Evolutionary conservation across 2,329 filamentous ascomycete genomes (phyloP), one percentile per base, ranked within the genome.

Genomic region (Fusarium equiseti): DNA sequence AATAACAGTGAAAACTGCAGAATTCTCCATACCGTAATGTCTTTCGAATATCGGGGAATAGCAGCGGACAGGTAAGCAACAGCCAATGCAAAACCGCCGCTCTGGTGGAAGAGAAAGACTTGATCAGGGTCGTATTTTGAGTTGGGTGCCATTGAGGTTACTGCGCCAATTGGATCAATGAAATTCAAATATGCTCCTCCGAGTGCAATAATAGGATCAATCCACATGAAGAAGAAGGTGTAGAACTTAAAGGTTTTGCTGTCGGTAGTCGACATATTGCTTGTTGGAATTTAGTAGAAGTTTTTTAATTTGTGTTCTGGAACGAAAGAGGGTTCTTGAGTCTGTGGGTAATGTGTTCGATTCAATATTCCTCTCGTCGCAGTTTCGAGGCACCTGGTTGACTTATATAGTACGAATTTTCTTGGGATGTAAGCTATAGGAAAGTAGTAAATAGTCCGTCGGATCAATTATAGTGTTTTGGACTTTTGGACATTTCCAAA

Each of bases 141-240:
- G 26, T 35, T 48, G 27, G 60, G 60, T 2, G 60, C 60, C 60
- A 63, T 59, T 29, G 54, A 57, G n/a, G 60, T 59, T 8, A 63
- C 60, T 2, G 60, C 60, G 18, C 46, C 29, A 12, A n/a, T 3
- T 22, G 54, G 60, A 31, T 63, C 60, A 38, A 59, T 20, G 22
- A 63, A 63, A 32, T 63, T 59, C 8, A 63, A 27, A n/a, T 63
- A 63, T 18, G 60, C 54, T 35, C 60, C 60, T 26, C 60, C 54
- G 2, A 63, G 42, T 11, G 54, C 60, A 20, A 63, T 48, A 9
- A 63, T 12, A 3, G 60, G 60, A 29, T 63, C 60, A 8, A 63
- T 35, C 44, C 57, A 59, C 27, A 38, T 63, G 15, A 63, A 63
- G 38, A 63, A 63, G 54, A 59, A 63, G 54, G 31, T 43, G 22